Evolutionary conservation across 2,329 filamentous ascomycete genomes (phyloP).

Genomic region (Diaporthe caulivora): DNA sequence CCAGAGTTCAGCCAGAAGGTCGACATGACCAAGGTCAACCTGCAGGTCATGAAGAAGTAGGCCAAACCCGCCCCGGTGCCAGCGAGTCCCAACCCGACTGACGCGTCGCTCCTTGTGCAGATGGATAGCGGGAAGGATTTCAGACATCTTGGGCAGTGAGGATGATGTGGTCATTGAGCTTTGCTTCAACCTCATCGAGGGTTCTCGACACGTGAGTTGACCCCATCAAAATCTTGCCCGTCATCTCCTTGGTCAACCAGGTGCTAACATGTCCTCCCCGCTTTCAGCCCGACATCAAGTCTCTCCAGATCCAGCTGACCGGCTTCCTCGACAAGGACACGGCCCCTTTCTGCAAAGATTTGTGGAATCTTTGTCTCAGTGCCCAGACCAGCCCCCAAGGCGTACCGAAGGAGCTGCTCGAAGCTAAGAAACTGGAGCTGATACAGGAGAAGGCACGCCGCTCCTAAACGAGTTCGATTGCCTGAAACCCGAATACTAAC

Average conservation of each 20-base stretch:
- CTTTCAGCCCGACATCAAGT: conserved; percentile 90
- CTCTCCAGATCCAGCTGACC: conserved; percentile 92
- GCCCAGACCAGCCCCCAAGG: conserved; percentile 90
- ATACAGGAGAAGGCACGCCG: conserved; percentile 88
- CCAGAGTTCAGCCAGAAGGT: conserved; percentile 95
- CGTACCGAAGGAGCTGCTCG: conserved; percentile 92
- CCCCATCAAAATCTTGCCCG: not conserved
- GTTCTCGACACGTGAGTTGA: conserved; percentile 77
- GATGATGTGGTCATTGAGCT: conserved; percentile 97
- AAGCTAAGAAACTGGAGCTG: conserved; percentile 95
- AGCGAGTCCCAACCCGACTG: conserved; percentile 19
- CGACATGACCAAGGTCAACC: conserved; percentile 96
- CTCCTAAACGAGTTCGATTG: not conserved
- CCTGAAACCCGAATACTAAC: not conserved
- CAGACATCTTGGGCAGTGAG: conserved; percentile 88
- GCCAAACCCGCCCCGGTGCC: conserved; percentile 47
- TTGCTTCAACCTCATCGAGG: conserved; percentile 78
- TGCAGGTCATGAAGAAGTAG: conserved; percentile 97
- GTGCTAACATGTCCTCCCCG: conserved; percentile 43
- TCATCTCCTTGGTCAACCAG: not conserved
- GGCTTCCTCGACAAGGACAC: conserved; percentile 97
- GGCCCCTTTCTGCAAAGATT: conserved; percentile 87
- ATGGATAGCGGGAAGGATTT: conserved; percentile 93
- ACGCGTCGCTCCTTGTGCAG: conserved; percentile 58
- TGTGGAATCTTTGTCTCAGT: conserved; percentile 93